Base-by-base conservation (phyloP, 331 rosid genomes). In the Pyrus hybrid region DNA sequence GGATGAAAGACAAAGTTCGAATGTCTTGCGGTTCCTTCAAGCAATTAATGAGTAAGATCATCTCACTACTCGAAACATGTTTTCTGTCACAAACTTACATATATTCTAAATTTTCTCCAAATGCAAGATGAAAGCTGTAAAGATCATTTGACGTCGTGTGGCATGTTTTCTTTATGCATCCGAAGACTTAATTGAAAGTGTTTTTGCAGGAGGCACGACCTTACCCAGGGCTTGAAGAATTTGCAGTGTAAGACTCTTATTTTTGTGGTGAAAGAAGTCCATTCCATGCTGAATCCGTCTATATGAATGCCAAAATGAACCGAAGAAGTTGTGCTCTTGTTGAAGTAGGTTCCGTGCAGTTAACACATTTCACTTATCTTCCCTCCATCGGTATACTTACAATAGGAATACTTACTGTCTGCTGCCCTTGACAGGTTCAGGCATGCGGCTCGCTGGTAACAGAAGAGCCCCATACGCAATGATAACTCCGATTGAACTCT, bases 181-280 rank as follows among this genome's bases (percentile, higher is more conserved):
- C 23, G 7, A 47, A 49, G 68, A 72, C 76, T 62, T 68, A 78
- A 58, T 45, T 78, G 51, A 66, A 54, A 29, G 13, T 65, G 67
- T 74, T 21, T 65, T 74, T 78, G 85, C 96, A 92, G 96, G 83
- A 88, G 97, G 81, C 85, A 67, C 9, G 97, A 92, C 72, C 89
- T 92, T 72, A 82, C 86, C 2, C 86, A 85, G 43, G 85, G 83
- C 71, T 82, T 92, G 83, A 92, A 81, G 86, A 79, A 88, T 71
- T 79, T 92, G 83, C 88, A 73, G 68, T 90, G 96, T 33, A 92
- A 85, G 88, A 88, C 93, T 17, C 96, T 92, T 20, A 87, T 92
- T 79, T 92, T 92, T 84, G 96, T 88, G 97, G 97, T 7, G 96
- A 83, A 57, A 90, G 87, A 41, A 92, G 97, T 80, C 96, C 93